Conservation (phyloP, 164 flowering plant genomes). For the Stephania cephalantha region DNA sequence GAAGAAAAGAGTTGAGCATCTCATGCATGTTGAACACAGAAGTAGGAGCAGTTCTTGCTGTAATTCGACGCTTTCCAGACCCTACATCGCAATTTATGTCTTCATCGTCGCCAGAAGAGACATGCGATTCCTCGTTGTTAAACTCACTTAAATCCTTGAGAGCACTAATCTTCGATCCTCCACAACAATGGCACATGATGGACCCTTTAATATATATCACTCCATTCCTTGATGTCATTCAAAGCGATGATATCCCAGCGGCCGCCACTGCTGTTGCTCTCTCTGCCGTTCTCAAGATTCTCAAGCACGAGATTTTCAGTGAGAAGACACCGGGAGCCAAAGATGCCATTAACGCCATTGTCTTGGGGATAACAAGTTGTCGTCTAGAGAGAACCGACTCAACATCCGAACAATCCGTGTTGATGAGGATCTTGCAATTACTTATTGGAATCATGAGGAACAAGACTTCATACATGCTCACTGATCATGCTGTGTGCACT, state of each 20-base stretch:
- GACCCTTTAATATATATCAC: slow-evolving; percentile 67
- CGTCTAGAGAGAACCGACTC: slow-evolving; percentile 54
- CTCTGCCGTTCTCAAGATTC: slow-evolving; percentile 57
- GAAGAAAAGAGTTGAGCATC: slow-evolving; percentile 44
- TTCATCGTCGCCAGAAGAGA: slow-evolving; percentile 42
- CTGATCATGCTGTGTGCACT: slow-evolving; percentile 64
- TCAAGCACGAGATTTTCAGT: slow-evolving; percentile 57
- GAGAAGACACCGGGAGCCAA: slow-evolving; percentile 62
- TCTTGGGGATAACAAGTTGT: slow-evolving; percentile 51
- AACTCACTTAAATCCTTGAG: slow-evolving; percentile 73
- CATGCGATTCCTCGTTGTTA: slow-evolving; percentile 30
- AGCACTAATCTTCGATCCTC: slow-evolving; percentile 61
- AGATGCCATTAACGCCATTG: slow-evolving; percentile 49
- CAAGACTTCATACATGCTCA: slow-evolving; percentile 41
- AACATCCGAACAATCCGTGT: slow-evolving; percentile 43
- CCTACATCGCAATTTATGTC: slow-evolving; percentile 30
- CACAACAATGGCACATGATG: slow-evolving; percentile 60
- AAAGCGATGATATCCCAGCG: slow-evolving; percentile 67
- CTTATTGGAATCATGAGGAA: slow-evolving; percentile 47
- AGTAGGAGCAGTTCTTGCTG: slow-evolving; percentile 77
- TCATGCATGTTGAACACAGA: slow-evolving; percentile 92
- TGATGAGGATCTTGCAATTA: slow-evolving; percentile 64
- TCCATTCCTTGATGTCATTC: slow-evolving; percentile 78
- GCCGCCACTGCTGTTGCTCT: slow-evolving; percentile 65
- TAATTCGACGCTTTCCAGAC: slow-evolving; percentile 46